Conservation (phyloP, 768 basidiomycete genomes). For the Suillus clintonianus region DNA sequence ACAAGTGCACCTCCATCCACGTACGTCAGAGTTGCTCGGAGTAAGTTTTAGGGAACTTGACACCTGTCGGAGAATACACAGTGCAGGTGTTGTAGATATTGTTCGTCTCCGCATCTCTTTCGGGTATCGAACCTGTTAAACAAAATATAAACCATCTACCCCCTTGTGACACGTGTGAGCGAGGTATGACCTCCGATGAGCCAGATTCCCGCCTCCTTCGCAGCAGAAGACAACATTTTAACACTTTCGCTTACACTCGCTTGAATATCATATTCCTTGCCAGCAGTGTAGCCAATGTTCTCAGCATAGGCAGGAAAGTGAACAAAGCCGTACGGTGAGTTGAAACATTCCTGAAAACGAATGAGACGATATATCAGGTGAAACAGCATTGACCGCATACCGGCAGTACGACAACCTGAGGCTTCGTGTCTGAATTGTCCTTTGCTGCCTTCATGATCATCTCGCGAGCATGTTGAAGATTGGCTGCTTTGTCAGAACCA, state of each 20-base stretch:
- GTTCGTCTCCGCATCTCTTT: conserved; percentile 60
- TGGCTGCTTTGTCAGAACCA: conserved; percentile 69
- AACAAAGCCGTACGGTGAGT: conserved; percentile 78
- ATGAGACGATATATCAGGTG: conserved; percentile 2
- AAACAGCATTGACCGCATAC: conserved; percentile 41
- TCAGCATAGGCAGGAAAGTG: conserved; percentile 88
- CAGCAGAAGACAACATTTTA: conserved; percentile 76
- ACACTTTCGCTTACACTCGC: conserved; percentile 73
- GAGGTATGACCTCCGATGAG: conserved; percentile 78
- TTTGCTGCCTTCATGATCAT: conserved; percentile 75
- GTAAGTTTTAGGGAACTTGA: conserved; percentile 1
- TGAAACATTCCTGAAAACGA: conserved; percentile 75
- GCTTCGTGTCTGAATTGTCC: conserved; percentile 44
- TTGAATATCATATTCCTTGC: conserved; percentile 56
- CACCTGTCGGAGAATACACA: conserved; percentile 82
- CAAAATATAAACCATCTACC: neutral
- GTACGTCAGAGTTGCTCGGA: neutral
- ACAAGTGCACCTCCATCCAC: conserved; percentile 72
- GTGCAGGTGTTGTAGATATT: conserved; percentile 93
- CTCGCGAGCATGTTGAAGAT: conserved; percentile 80
- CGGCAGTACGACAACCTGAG: conserved; percentile 83
- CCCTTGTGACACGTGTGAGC: neutral
- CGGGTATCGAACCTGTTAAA: conserved; percentile 87
- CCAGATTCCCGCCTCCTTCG: conserved; percentile 80
- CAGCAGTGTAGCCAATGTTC: conserved; percentile 63